Evolutionary conservation across 2,329 filamentous ascomycete species (phyloP).

Genomic region (Leptodontidium sp.): DNA sequence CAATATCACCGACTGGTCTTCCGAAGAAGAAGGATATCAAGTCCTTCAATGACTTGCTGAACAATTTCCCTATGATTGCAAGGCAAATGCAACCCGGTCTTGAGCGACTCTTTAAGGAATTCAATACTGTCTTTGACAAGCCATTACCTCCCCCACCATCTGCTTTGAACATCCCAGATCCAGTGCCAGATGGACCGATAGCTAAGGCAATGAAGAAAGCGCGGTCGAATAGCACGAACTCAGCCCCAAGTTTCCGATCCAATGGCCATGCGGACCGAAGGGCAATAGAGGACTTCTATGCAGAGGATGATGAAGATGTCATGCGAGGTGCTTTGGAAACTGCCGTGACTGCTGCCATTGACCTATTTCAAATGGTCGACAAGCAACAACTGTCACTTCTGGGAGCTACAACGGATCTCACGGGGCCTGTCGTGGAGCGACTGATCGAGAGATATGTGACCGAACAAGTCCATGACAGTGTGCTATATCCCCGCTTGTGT

Average conservation of each 20-base stretch:
- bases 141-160: constrained; percentile 80
- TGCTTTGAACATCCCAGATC: constrained; percentile 65
- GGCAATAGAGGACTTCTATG: constrained; percentile 69
- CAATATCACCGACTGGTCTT: constrained; percentile 42
- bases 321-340: constrained; percentile 91
- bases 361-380: constrained; percentile 94
- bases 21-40: constrained; percentile 89
- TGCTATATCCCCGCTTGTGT: constrained; percentile 85
- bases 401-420: constrained; percentile 91
- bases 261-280: constrained; percentile 49
- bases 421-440: constrained; percentile 88
- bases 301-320: constrained; percentile 89
- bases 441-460: constrained; percentile 95
- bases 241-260: constrained; percentile 42
- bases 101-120: constrained; percentile 89
- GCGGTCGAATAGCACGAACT: constrained; percentile 58
- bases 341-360: constrained; percentile 91
- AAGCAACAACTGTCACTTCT: constrained; percentile 93
- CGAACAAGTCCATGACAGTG: constrained; percentile 85
- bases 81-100: constrained; percentile 94
- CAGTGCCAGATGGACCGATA: constrained; percentile 64
- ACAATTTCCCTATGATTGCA: constrained; percentile 93
- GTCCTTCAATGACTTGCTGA: constrained; percentile 87
- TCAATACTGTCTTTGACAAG: constrained; percentile 84
- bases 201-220: constrained; percentile 62